Evolutionary conservation across 2,329 filamentous ascomycete species (phyloP), one percentile per base, ranked within the genome.

Genomic region (Fusarium sp.): DNA sequence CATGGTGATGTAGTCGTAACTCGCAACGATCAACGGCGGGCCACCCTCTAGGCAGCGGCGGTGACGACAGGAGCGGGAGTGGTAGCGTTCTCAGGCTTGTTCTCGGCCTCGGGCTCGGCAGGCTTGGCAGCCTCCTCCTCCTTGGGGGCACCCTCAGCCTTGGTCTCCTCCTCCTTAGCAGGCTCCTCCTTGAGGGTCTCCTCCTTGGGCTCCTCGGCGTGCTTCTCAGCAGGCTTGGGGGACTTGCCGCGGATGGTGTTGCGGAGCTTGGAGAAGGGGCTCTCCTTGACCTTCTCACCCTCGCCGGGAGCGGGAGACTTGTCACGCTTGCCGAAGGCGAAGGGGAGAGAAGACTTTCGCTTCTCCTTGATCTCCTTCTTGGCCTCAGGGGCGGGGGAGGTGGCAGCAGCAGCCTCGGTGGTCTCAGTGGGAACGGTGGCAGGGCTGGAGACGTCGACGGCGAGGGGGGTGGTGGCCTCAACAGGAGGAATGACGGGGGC

Each of bases 281-380:
- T 85, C 73, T 87, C 87, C 71, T 77, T 74, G 40, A 81, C 77
- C 85, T 89, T 89, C 83, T 90, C 87, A 80, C 93, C 92, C 77
- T 90, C 87, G 74, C 92, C 92, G 2, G 88, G 88, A 38, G 84
- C 79, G 54, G 85, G 82, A 38, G 83, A 84, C 84, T 89, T 89
- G 83, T 93, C 92, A 88, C 96, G 96, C 89, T 94, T 93, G 79
- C 94, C 91, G 80, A 91, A 92, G 78, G 90, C 91, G 84, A 97
- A 97, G 58, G 88, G 88, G 10, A 90, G 83, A 79, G 95, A 92
- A 76, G 94, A 96, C 84, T 91, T 91, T 83, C 94, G 93, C 93
- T 97, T 97, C 84, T 90, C 88, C 91, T 94, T 95, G 77, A 87
- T 82, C 72, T 90, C 89, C 84, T 90, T 90, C 83, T 90, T 90